Conservation (phyloP, 257 asterid species). For the Solanum tacnaense region DNA sequence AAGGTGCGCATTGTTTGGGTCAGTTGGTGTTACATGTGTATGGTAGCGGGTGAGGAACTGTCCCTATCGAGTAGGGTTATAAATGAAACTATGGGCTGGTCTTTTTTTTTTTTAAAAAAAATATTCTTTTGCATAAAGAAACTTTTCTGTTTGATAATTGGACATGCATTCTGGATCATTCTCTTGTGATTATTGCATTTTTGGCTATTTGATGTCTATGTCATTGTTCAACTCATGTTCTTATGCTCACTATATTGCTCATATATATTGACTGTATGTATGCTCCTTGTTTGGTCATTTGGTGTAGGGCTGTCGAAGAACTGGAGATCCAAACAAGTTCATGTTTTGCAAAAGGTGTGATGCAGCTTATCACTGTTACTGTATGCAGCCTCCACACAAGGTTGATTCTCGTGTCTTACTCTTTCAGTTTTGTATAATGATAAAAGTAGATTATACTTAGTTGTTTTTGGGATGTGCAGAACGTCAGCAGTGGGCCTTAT, state of each 20-base stretch:
- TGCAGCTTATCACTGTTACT: constrained; percentile 87
- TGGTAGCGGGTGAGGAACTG: background rate
- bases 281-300: background rate
- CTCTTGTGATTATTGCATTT: background rate
- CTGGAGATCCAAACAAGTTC: constrained; percentile 91
- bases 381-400: constrained; percentile 99
- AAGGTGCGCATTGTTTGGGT: background rate
- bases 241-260: background rate
- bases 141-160: background rate
- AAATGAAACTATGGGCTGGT: background rate
- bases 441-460: background rate
- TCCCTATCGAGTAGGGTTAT: background rate
- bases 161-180: background rate
- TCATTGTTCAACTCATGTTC: background rate
- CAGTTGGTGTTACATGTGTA: background rate
- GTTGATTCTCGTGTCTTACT: constrained; percentile 19
- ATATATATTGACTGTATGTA: background rate
- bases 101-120: background rate
- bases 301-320: constrained; percentile 68
- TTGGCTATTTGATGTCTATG: background rate
- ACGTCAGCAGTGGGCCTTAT: constrained; percentile 88
- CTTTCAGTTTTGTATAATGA: background rate
- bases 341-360: constrained; percentile 99
- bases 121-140: background rate
- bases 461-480: constrained; percentile 40